Percentiles rank a stretch among this genome's conserved stretches.
phyloP scores from a whole-genome alignment of 169 alveolate species.

The Cryptosporidium tyzzeri region DNA sequence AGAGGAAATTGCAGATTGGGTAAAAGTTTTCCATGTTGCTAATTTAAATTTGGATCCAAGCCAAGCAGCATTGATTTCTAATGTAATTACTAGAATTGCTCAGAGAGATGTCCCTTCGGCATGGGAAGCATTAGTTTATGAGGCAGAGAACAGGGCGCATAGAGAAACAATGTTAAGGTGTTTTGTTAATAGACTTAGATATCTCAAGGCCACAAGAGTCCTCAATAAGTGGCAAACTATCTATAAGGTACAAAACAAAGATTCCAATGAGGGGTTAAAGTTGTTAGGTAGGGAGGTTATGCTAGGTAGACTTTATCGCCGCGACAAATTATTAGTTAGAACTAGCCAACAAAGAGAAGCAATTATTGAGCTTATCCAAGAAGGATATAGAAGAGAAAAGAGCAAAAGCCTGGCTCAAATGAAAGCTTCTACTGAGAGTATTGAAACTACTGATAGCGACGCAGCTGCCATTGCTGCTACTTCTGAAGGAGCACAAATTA shows the following conservation, averaged over 20 bases:
- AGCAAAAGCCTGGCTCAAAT: slow-evolving; percentile 71
- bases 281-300: slow-evolving; percentile 68
- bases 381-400: slow-evolving; percentile 67
- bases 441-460: slow-evolving; percentile 69
- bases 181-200: slow-evolving; percentile 66
- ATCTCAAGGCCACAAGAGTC: slow-evolving; percentile 68
- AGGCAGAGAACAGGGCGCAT: slow-evolving; percentile 73
- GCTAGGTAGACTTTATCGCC: slow-evolving; percentile 72
- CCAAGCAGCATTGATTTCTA: slow-evolving; percentile 73
- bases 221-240: slow-evolving; percentile 66
- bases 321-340: slow-evolving; percentile 60
- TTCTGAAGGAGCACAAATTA: slow-evolving; percentile 70
- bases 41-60: slow-evolving; percentile 71
- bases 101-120: slow-evolving; percentile 73
- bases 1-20: slow-evolving; percentile 76
- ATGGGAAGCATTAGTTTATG: slow-evolving; percentile 74
- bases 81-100: slow-evolving; percentile 74
- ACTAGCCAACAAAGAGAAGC: slow-evolving; percentile 62
- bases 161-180: slow-evolving; percentile 74
- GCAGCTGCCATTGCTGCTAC: slow-evolving; percentile 73
- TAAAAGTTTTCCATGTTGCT: slow-evolving; percentile 71
- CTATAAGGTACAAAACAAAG: slow-evolving; percentile 67
- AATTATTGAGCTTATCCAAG: slow-evolving; percentile 74
- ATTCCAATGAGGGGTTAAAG: slow-evolving; percentile 61
- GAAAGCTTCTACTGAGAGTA: slow-evolving; percentile 68